These are phyloP conservation scores for Lecanoromycetidae sp. DNA, from an alignment of 2,329 filamentous ascomycete genomes.

Conservation along the genomic window DNA sequence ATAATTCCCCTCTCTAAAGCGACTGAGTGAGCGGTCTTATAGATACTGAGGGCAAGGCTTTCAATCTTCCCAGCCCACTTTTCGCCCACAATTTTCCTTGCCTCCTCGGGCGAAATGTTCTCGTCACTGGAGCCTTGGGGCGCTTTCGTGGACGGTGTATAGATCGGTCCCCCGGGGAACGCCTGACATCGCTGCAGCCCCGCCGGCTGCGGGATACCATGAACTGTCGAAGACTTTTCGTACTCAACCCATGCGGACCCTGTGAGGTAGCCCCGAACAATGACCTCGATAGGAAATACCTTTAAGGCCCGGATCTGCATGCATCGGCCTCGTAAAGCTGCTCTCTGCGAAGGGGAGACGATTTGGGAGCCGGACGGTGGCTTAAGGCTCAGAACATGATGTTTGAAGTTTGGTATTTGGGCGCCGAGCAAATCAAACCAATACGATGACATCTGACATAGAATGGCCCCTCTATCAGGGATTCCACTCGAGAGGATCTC, in stretches of 20 bases:
- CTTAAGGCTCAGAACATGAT: constrained; percentile 49
- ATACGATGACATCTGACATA: constrained; percentile 54
- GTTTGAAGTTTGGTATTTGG: constrained; percentile 45
- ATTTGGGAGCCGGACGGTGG: constrained; percentile 39
- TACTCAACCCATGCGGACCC: constrained; percentile 56
- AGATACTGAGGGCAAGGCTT: constrained; percentile 46
- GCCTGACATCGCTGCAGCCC: constrained; percentile 52
- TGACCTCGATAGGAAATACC: constrained; percentile 58
- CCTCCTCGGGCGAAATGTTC: constrained; percentile 54
- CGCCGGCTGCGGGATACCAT: constrained; percentile 50
- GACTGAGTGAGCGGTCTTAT: constrained; percentile 38
- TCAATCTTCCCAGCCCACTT: constrained; percentile 47
- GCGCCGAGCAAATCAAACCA: constrained; percentile 54
- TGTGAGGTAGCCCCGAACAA: constrained; percentile 65
- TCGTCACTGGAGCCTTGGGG: constrained; percentile 57
- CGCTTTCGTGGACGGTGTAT: constrained; percentile 65
- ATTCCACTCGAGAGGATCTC: constrained; percentile 72
- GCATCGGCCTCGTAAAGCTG: constrained; percentile 48
- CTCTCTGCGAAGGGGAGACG: constrained; percentile 28
- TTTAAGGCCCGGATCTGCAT: constrained; percentile 57
- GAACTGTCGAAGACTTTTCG: constrained; percentile 52
- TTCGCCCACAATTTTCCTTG: constrained; percentile 40
- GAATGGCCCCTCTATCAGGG: constrained; percentile 52
- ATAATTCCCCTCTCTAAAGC: constrained; percentile 51
- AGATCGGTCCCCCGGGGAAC: constrained; percentile 51